A percentile compares a stretch with the other conserved stretches of the same genome.
These are phyloP conservation scores for Anthracocystis panici-leucophaei DNA, from an alignment of 1,284 basidiomycete species.

Conservation along the genomic window DNA sequence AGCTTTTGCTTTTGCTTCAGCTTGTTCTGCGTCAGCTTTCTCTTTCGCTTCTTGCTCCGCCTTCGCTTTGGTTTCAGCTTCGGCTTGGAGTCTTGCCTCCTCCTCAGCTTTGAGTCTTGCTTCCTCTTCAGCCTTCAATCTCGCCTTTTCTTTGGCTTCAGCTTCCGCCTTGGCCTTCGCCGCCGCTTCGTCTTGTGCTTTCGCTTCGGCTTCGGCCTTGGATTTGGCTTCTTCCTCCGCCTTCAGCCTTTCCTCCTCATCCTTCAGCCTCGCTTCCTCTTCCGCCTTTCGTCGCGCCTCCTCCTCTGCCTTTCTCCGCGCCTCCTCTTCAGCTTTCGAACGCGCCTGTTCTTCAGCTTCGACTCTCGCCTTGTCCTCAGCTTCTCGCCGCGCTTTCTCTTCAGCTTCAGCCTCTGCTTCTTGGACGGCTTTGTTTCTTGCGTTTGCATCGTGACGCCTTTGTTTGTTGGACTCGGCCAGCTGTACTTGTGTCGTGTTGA, in stretches of 20 bases:
- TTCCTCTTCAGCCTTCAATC: neutral
- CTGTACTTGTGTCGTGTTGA: neutral
- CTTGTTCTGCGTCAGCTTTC: slow-evolving; percentile 7
- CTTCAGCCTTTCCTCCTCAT: neutral
- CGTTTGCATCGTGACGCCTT: slow-evolving; percentile 9
- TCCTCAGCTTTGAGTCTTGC: neutral
- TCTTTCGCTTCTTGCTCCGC: slow-evolving; percentile 10
- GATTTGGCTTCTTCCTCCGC: neutral
- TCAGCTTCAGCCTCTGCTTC: slow-evolving; percentile 13
- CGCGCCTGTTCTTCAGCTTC: slow-evolving; percentile 12
- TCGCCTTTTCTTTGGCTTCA: slow-evolving; percentile 6
- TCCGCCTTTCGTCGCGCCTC: neutral
- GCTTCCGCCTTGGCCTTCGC: neutral
- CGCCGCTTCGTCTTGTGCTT: neutral
- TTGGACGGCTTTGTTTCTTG: slow-evolving; percentile 10
- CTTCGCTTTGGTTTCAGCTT: slow-evolving; percentile 4
- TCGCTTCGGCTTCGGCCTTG: neutral
- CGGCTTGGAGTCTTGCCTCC: slow-evolving; percentile 3
- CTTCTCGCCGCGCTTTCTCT: slow-evolving; percentile 1
- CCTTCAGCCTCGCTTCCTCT: slow-evolving; percentile 6
- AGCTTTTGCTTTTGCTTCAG: slow-evolving; percentile 7
- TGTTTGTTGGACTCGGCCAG: slow-evolving; percentile 2
- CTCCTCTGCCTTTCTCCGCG: slow-evolving; percentile 7
- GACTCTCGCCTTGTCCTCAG: slow-evolving; percentile 13
- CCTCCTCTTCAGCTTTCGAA: slow-evolving; percentile 8